A percentile compares a stretch with the other conserved stretches of the same genome.
Evolutionary conservation across 2,329 filamentous ascomycete species (phyloP).

Genomic region (Septoria petroselini): DNA sequence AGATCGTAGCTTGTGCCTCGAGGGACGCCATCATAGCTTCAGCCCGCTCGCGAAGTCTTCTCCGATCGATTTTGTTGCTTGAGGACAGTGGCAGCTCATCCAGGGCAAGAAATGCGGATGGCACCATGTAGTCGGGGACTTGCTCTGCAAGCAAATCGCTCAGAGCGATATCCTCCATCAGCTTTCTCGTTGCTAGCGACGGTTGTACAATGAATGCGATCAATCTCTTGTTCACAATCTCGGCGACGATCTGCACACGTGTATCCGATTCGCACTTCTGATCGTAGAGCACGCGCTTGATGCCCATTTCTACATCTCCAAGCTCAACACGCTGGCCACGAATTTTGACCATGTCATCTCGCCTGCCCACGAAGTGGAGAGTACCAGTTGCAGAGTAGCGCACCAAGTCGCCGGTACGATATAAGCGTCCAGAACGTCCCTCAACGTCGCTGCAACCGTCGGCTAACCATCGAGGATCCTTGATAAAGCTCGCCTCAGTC

Average conservation of each 20-base stretch:
- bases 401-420: slow-evolving; percentile 29
- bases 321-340: slow-evolving; percentile 74
- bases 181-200: slow-evolving; percentile 14
- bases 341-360: slow-evolving; percentile 75
- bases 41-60: not conserved
- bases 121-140: slow-evolving; percentile 41
- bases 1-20: not conserved
- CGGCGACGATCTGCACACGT: not conserved
- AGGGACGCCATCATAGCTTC: not conserved
- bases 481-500: slow-evolving; percentile 35
- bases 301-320: slow-evolving; percentile 58
- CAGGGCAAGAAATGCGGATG: slow-evolving; percentile 46
- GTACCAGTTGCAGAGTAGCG: slow-evolving; percentile 38
- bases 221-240: not conserved
- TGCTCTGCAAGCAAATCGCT: not conserved
- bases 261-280: not conserved
- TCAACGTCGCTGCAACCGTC: not conserved
- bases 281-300: slow-evolving; percentile 4
- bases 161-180: not conserved
- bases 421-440: slow-evolving; percentile 32
- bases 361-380: slow-evolving; percentile 59
- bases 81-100: slow-evolving; percentile 46
- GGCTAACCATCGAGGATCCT: slow-evolving; percentile 13
- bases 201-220: slow-evolving; percentile 1
- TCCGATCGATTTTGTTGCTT: slow-evolving; percentile 42